Evolutionary conservation across 257 asterid genomes (phyloP).

Genomic region (Marsdenia floribunda): DNA sequence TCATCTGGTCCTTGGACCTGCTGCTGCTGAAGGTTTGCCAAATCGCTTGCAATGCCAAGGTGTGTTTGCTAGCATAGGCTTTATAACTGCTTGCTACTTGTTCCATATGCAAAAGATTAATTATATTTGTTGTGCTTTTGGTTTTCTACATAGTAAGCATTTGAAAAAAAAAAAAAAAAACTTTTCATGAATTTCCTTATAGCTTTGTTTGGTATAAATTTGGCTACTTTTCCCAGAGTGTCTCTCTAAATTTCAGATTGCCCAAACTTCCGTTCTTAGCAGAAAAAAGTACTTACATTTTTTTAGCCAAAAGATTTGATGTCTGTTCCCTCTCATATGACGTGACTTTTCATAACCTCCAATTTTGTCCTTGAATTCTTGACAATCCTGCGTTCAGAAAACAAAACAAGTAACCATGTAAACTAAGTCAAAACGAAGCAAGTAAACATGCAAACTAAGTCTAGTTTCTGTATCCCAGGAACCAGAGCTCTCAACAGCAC

Average conservation of each 20-base stretch:
- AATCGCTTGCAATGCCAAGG: constrained; percentile 91
- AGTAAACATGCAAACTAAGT: constrained; percentile 13
- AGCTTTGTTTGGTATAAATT: not conserved
- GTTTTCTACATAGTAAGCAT: too few species aligned
- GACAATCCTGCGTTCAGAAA: not conserved
- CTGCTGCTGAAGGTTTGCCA: constrained; percentile 70
- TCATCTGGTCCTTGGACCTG: constrained; percentile 77
- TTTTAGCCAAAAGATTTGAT: not conserved
- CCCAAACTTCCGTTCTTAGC: not conserved
- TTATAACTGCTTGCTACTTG: not conserved
- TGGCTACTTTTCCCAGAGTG: not conserved
- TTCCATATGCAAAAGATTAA: not conserved
- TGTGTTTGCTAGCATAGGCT: constrained; percentile 27
- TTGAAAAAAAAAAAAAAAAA: not conserved
- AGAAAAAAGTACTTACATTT: not conserved
- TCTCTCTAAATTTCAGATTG: not conserved
- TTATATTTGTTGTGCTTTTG: not conserved
- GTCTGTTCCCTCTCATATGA: not conserved
- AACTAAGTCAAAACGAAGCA: constrained; percentile 9
- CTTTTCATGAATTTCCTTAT: not conserved
- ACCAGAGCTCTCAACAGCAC: constrained; percentile 65
- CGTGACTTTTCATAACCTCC: not conserved
- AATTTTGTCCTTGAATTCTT: not conserved
- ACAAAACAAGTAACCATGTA: constrained; percentile 13
- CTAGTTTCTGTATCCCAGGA: constrained; percentile 38